Evolutionary conservation across 2,329 filamentous ascomycete species (phyloP).

Genomic region (Juglanconis sp.): DNA sequence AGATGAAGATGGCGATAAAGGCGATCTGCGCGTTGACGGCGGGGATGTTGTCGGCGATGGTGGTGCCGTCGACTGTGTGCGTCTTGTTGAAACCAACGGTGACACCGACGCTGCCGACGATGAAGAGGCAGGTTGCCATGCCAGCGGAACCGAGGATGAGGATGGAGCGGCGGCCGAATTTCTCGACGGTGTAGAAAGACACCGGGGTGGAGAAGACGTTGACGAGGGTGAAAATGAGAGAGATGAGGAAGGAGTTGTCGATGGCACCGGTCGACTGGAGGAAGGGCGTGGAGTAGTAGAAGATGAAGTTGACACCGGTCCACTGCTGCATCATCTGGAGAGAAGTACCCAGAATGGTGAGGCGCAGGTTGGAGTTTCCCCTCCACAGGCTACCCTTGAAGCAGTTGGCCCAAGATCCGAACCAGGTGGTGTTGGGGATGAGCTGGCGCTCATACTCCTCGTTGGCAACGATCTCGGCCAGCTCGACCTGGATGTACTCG

Average conservation of each 20-base stretch:
- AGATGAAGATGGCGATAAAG: slow-evolving; percentile 90
- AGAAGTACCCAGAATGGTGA: slow-evolving; percentile 68
- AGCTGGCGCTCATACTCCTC: slow-evolving; percentile 76
- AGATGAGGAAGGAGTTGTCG: slow-evolving; percentile 75
- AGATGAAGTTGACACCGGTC: slow-evolving; percentile 92
- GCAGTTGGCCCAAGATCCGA: slow-evolving; percentile 66
- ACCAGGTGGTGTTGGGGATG: slow-evolving; percentile 63
- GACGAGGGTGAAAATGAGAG: slow-evolving; percentile 81
- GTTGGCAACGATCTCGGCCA: slow-evolving; percentile 85
- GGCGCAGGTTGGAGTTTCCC: slow-evolving; percentile 65
- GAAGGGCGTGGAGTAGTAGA: slow-evolving; percentile 83
- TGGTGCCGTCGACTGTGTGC: slow-evolving; percentile 37
- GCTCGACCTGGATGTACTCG: slow-evolving; percentile 72
- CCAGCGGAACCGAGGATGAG: slow-evolving; percentile 75
- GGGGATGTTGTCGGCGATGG: slow-evolving; percentile 49
- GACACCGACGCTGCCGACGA: slow-evolving; percentile 75
- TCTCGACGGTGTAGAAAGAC: slow-evolving; percentile 84
- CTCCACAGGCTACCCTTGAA: slow-evolving; percentile 62
- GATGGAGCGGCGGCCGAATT: slow-evolving; percentile 74
- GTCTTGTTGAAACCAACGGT: slow-evolving; percentile 54
- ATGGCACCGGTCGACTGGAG: slow-evolving; percentile 76
- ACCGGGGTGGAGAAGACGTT: slow-evolving; percentile 83
- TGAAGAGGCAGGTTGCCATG: slow-evolving; percentile 84
- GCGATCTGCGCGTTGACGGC: slow-evolving; percentile 72
- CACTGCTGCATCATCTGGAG: slow-evolving; percentile 80